Evolutionary conservation across 208 protist genomes (phyloP).

Genomic region (Leptomonas pyrrhocoris): DNA sequence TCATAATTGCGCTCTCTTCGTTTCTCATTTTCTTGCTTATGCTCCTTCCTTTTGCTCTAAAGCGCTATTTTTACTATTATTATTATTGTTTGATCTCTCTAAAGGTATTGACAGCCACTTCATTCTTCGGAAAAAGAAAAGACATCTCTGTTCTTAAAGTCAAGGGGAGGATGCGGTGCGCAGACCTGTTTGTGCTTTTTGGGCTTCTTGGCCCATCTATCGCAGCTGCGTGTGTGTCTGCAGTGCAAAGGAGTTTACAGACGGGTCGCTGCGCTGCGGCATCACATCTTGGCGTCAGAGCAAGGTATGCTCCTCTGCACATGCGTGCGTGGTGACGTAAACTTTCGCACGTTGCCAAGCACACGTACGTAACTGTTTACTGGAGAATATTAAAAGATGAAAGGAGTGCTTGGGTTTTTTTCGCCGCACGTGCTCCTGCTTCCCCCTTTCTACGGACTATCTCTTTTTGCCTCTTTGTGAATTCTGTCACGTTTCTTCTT

Average conservation of each 20-base stretch:
- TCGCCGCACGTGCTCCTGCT: background rate
- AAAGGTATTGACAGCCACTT: conserved; percentile 9
- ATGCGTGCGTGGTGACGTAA: background rate
- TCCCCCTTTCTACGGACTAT: too few species aligned
- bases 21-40: conserved; percentile 11
- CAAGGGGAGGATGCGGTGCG: background rate
- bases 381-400: too few species aligned
- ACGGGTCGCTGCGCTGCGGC: too few species aligned
- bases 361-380: too few species aligned
- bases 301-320: too few species aligned
- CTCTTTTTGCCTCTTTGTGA: too few species aligned
- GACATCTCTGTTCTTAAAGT: background rate
- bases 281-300: too few species aligned
- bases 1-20: conserved; percentile 12
- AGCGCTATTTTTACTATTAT: conserved; percentile 1
- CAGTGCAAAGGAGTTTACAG: too few species aligned
- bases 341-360: background rate
- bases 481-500: too few species aligned
- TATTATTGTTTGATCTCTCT: conserved; percentile 5
- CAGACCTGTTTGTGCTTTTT: background rate
- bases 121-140: conserved; percentile 7
- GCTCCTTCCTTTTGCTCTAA: conserved; percentile 19
- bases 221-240: background rate
- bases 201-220: too few species aligned
- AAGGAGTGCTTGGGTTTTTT: too few species aligned